Percentiles rank a stretch among this genome's conserved stretches.
Conservation (phyloP, 345 rosid genomes). For the Salix arbutifolia region DNA sequence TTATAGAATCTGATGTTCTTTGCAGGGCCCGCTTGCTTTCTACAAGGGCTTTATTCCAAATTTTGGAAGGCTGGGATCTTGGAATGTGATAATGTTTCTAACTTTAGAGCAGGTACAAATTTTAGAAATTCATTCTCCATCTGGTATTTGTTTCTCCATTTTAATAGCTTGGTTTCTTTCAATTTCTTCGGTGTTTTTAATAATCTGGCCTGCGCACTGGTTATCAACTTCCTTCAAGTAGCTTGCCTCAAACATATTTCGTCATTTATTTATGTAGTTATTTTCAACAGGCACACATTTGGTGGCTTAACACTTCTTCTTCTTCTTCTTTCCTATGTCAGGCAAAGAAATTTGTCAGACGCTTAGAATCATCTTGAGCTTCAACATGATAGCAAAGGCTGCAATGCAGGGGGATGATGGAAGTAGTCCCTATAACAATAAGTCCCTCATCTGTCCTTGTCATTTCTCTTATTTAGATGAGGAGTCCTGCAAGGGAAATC, state of each 20-base stretch:
- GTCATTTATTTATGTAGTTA: not conserved
- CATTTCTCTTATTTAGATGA: not conserved
- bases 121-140: not conserved
- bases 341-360: constrained; percentile 58
- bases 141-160: not conserved
- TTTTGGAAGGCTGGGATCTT: constrained; percentile 83
- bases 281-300: not conserved
- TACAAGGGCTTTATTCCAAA: constrained; percentile 94
- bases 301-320: not conserved
- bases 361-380: constrained; percentile 46
- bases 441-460: not conserved
- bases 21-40: constrained; percentile 78
- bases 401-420: constrained; percentile 1
- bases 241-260: not conserved
- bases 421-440: constrained; percentile 21
- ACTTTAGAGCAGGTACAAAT: constrained; percentile 76
- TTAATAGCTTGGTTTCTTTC: not conserved
- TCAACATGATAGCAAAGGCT: not conserved
- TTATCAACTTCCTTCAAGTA: not conserved
- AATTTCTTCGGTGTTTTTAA: not conserved
- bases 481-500: not conserved
- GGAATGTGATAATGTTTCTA: constrained; percentile 93
- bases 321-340: constrained; percentile 11
- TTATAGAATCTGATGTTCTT: not conserved
- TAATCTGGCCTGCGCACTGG: not conserved